Evolutionary conservation across 2,329 filamentous ascomycete genomes (phyloP), one percentile per base, ranked within the genome.

Genomic region (Incumbomyces delicatus): DNA sequence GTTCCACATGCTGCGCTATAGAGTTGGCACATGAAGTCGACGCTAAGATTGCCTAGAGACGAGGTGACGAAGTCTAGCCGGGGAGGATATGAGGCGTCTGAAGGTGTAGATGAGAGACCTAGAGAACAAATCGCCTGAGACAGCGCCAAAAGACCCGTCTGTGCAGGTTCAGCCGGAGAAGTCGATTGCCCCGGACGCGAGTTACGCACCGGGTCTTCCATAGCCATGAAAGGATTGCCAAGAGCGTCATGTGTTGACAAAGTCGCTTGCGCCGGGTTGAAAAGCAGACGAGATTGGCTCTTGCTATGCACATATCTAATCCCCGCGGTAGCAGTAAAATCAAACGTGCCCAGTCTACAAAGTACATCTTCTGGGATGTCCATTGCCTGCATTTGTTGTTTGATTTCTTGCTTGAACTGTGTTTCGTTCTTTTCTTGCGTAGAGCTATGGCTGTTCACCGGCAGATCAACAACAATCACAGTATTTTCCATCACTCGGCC

Each of bases 381-480:
- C 57, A 82, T 79, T 7, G 81, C 81, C 47, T 70, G 66, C 2
- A 94, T 67, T 58, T 92, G 95, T 58, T 78, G 76, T 17, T 75
- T 63, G 20, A 95, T 69, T 34, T 90, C 83, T 48, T 77, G 73
- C 16, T 78, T 78, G 61, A 95, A 95, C 2, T 60, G 48, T 0
- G 77, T 75, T 6, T 63, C 58, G 6, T 18, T 2, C 60, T 46
- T 0, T 58, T 55, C 1, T 58, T 52, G 2, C 50, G 22, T 16
- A 44, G 20, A 17, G 12, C 55, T 55, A 34, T 63, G 8, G 5
- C 16, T 6, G 5, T 30, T 45, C 20, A 30, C 10, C 5, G 92
- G 90, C 7, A 96, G 76, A 61, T 98, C 92, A 54, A 98, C 89
- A n/a, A 96, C 61, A 61, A 95, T 96, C 6, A 89, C 79, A 57